Evolutionary conservation across 2,329 filamentous ascomycete species (phyloP).

Genomic region (Penicillium verrucosum): DNA sequence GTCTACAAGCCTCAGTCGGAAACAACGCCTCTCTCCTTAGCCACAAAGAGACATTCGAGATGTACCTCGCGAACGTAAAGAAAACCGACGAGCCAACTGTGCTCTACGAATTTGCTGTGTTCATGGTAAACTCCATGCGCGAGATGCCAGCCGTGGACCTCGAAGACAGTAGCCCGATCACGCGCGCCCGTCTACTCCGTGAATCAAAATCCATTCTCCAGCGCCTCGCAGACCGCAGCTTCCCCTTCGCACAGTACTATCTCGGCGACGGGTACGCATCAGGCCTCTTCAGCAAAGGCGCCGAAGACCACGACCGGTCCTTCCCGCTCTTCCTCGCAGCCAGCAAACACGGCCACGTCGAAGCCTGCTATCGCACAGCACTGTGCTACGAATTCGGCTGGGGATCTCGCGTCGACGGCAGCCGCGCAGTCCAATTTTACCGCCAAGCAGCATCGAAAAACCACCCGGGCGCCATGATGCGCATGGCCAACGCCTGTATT

Average conservation of each 20-base stretch:
- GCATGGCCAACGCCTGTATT: constrained; percentile 85
- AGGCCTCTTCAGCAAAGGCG: constrained; percentile 91
- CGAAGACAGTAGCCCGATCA: constrained; percentile 40
- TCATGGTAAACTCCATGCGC: constrained; percentile 84
- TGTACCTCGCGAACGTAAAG: constrained; percentile 96
- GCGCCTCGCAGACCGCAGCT: constrained; percentile 78
- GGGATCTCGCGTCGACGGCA: constrained; percentile 85
- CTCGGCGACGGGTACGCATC: constrained; percentile 91
- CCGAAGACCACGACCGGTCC: constrained; percentile 84
- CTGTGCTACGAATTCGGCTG: constrained; percentile 98
- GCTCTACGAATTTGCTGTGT: constrained; percentile 94
- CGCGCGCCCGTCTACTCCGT: constrained; percentile 65
- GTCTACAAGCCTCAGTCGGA: constrained; percentile 74
- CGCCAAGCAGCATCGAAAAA: constrained; percentile 87
- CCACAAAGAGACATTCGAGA: constrained; percentile 89
- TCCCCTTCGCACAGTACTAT: constrained; percentile 98
- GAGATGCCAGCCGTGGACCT: constrained; percentile 62
- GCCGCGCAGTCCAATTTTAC: constrained; percentile 91
- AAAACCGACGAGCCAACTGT: constrained; percentile 89
- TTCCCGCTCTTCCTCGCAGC: constrained; percentile 91
- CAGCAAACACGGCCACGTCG: constrained; percentile 94
- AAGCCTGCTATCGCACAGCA: constrained; percentile 88
- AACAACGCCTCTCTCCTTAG: constrained; percentile 88
- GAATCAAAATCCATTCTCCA: constrained; percentile 90
- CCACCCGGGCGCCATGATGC: constrained; percentile 91